Base-by-base conservation (phyloP, 2,329 filamentous ascomycete species). In the Davidsoniella neocaledoniae region DNA sequence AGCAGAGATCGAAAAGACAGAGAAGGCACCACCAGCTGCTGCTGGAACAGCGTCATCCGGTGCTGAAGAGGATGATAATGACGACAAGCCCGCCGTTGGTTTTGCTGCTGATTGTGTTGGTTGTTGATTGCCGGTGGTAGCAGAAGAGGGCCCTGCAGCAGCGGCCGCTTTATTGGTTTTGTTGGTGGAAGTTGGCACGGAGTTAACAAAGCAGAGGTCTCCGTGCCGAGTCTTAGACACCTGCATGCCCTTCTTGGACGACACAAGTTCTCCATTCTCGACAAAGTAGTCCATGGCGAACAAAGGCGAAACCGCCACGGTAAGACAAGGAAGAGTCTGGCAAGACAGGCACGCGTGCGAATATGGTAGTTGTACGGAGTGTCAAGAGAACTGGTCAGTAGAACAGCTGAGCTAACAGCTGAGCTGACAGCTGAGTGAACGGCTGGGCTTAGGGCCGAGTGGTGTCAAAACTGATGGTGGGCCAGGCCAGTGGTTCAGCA, bases 251-350 rank as follows among this genome's bases (percentile, higher is more conserved):
- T 63, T 60, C 23, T 63, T 58, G 0, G 63, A 66, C 36, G 63
- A 62, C 46, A 66, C 60, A 39, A 67, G 56, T 38, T 61, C 58
- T 21, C 64, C 64, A 52, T 62, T 60, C 49, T 59, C 59, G 33
- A 66, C 54, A 4, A 64, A 64, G 54, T 67, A 62, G 52, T 66
- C 63, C 64, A 66, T 67, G 14, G 76, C 29, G 7, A 17, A 33
- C 29, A 33, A 33, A 33, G 29, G 29, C 29, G 29, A 6, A 33
- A 33, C 29, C 29, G 29, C 29, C 29, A 12, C 12, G 29, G 8
- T 12, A 10, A 33, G 40, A 19, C 19, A 16, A 23, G 19, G 10
- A 12, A 16, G 26, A 5, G 19, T 10, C 33, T 7, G 12, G 33
- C 44, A 46, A 33, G 29, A 12, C 29, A 33, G 29, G 8, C 9